These are phyloP conservation scores for Glycine latifolia DNA, from an alignment of 306 rosid species.

Conservation along the genomic window DNA sequence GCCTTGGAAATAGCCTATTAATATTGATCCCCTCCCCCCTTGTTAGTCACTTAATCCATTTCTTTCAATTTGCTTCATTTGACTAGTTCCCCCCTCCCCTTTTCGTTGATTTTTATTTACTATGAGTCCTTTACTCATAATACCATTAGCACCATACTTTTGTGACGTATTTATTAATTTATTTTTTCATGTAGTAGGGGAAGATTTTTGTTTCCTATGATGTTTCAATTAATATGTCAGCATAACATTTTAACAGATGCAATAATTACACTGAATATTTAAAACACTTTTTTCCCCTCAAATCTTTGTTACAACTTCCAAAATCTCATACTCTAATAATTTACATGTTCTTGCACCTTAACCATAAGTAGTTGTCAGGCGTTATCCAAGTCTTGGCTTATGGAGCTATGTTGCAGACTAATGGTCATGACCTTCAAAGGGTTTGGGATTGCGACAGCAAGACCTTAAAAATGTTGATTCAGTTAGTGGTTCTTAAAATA, in stretches of 20 bases:
- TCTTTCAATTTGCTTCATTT: slow-evolving; percentile 4
- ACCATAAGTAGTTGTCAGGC: slow-evolving; percentile 57
- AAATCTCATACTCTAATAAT: slow-evolving; percentile 26
- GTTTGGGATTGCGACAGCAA: slow-evolving; percentile 56
- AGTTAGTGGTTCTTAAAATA: slow-evolving; percentile 43
- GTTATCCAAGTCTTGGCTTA: slow-evolving; percentile 49
- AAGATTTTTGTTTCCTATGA: not conserved
- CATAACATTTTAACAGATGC: slow-evolving; percentile 26
- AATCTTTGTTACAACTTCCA: not conserved
- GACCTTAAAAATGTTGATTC: slow-evolving; percentile 50
- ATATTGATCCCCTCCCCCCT: slow-evolving; percentile 9
- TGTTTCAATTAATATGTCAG: slow-evolving; percentile 34
- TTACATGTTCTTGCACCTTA: slow-evolving; percentile 60
- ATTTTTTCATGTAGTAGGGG: not conserved
- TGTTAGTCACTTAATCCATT: slow-evolving; percentile 29
- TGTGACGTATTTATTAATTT: not conserved
- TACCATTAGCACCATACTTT: slow-evolving; percentile 9
- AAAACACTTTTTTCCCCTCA: not conserved
- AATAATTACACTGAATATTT: slow-evolving; percentile 27
- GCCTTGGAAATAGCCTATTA: slow-evolving; percentile 33
- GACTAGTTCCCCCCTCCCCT: not conserved
- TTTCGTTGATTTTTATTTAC: slow-evolving; percentile 22
- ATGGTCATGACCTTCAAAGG: slow-evolving; percentile 56
- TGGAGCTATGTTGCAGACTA: slow-evolving; percentile 62
- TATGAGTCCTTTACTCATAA: not conserved